Base-by-base conservation (phyloP, 2,329 filamentous ascomycete genomes). In the Herpotrichia juniperi region DNA sequence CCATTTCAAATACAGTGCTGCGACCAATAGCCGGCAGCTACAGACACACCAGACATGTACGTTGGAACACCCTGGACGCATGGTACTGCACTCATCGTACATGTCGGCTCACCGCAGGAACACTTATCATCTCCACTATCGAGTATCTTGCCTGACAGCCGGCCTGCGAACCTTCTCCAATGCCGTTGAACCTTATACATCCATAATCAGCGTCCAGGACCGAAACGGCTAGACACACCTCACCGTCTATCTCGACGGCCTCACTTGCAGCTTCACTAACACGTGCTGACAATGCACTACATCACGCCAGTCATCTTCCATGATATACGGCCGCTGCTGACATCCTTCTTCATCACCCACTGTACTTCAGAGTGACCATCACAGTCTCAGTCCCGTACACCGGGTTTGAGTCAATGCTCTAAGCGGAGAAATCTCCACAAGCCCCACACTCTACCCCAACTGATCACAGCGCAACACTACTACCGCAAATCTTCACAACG, bases 341-440 rank as follows among this genome's bases (percentile, higher is more conserved):
- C 22, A 16, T 30, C 26, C 39, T 4, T 22, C 17, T 35, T 32
- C 43, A 35, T 16, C 43, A 34, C 31, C 30, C n/a, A n/a, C n/a
- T n/a, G n/a, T n/a, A n/a, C n/a, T n/a, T n/a, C n/a, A n/a, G n/a
- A n/a, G n/a, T n/a, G n/a, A 5, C 37, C 37, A 14, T 25, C 37
- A 40, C 19, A 14, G 21, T 48, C 50, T 56, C 53, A 51, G 21
- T 56, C 50, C 53, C 53, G 37, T 14, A n/a, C 39, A 21, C 53
- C 50, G 28, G 53, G 53, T 31, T 32, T 46, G 49, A 22, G 34
- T 45, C 42, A 35, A 51, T 46, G 46, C 32, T 17, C 35, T 49
- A 56, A 50, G 53, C 53, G 53, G 53, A 31, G 53, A 56, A 56
- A 56, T 56, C 26, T 22, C 25, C 34, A 19, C 34, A 7, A n/a